Evolutionary conservation across 2,329 filamentous ascomycete genomes (phyloP), one percentile per base, ranked within the genome.

Genomic region (Tothia fuscella): DNA sequence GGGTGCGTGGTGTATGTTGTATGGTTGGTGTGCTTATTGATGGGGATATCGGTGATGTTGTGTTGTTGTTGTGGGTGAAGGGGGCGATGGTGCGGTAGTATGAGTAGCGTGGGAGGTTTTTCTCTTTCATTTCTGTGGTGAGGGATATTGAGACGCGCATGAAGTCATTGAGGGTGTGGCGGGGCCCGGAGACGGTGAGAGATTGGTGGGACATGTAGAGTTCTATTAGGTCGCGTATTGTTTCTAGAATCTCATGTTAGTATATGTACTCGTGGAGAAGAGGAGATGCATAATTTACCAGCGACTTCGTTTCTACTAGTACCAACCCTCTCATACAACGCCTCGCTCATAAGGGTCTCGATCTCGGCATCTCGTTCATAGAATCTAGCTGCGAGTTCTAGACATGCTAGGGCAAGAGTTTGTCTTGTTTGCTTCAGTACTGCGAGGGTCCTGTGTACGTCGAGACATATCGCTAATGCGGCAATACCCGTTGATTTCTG

Each of bases 361-460:
- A 45, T 19, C 32, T 45, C 6, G 13, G 6, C 22, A 13, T 34
- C 43, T 21, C 74, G 68, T 43, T 30, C 26, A 4, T 28, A n/a
- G 28, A 95, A 62, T 20, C 83, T 72, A 0, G 80, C 76, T 1
- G 88, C 80, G 26, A 96, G 73, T 61, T 94, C 87, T 9, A 93
- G 65, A 49, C 85, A 76, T 7, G 82, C 81, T 53, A 93, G 74
- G 1, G 83, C 85, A 71, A 95, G 80, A 12, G 85, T 82, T n/a
- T 82, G 76, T 0, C 83, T 83, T 1, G 80, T 83, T 53, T 93
- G 85, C 65, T 96, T 96, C 44, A 96, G 70, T 6, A 88, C 88
- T 1, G 86, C 80, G 59, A 91, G 93, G 0, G 91, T 98, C 56
- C 88, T 85, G 64, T 95, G 94, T 35, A 94, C 67, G 61, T 98